Percentiles rank a stretch among this genome's conserved stretches.
These are phyloP conservation scores for Marchantia paleacea DNA, from an alignment of 225 moss, liverwort and hornwort species.

Conservation along the genomic window DNA sequence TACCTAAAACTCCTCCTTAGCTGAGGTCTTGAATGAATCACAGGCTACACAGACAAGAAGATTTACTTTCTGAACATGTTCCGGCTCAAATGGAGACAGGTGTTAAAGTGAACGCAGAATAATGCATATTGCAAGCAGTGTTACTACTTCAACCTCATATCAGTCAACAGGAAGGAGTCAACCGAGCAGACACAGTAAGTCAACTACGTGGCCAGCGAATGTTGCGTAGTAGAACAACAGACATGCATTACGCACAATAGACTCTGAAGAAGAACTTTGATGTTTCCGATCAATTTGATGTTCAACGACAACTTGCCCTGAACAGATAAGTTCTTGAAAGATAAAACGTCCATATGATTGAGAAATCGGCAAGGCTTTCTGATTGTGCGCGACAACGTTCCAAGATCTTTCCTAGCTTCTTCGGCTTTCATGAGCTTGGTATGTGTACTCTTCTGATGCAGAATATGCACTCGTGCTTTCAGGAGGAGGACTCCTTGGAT, in stretches of 20 bases:
- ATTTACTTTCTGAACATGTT: neutral
- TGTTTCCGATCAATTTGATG: neutral
- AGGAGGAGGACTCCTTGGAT: slow-evolving; percentile 8
- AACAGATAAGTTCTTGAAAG: neutral
- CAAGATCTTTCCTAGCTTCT: neutral
- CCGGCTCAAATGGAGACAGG: neutral
- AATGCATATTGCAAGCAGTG: neutral
- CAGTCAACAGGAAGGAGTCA: neutral
- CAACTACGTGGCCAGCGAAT: neutral
- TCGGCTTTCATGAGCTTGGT: neutral
- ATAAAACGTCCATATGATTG: neutral
- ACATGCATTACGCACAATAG: neutral
- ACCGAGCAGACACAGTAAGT: neutral
- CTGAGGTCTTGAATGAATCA: neutral
- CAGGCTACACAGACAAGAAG: neutral
- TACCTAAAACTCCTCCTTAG: neutral
- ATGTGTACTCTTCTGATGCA: slow-evolving; percentile 1
- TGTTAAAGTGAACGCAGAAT: neutral
- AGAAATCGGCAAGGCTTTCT: neutral
- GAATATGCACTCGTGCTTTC: neutral
- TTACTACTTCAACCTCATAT: neutral
- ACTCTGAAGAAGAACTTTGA: no score
- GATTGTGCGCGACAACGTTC: neutral
- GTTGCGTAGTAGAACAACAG: neutral
- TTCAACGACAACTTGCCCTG: neutral